Base-by-base conservation (phyloP, 2,329 filamentous ascomycete genomes). In the Beauveria bassiana region DNA sequence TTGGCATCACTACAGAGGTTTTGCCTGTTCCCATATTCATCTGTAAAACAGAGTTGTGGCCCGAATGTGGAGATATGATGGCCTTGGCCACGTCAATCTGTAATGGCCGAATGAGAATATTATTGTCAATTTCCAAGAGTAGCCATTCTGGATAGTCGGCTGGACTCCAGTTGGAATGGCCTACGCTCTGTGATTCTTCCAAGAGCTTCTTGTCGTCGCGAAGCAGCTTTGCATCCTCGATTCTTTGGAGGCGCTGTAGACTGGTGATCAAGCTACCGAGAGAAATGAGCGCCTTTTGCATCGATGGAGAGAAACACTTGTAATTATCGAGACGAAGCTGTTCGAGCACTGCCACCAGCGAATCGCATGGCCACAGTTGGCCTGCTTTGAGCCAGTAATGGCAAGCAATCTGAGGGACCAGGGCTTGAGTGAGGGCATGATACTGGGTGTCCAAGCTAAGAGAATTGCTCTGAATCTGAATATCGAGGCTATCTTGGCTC, bases 21-120 rank as follows among this genome's bases (percentile, higher is more conserved):
- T 86, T 86, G 0, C 83, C 80, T 73, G 86, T 79, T 0, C 86
- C 86, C 86, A 89, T 89, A 63, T 87, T 85, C 71, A 89, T 79
- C 64, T 89, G 86, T 1, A 88, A 65, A 0, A 88, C 83, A 0
- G 84, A 84, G 63, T 87, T 88, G 0, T 71, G 64, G 0, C 74
- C 72, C 0, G 81, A 83, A 0, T 66, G 61, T 0, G 86, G 86
- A 0, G 72, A 72, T 1, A 86, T 84, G 20, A 83, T 90, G 0
- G 84, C 82, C 1, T 74, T 65, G 0, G 87, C 86, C 7, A 90
- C 86, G 5, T 85, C 77, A 0, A 87, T 76, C 65, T 90, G 87
- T 3, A 82, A 80, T 0, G 77, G 73, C 0, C 87, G 80, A 58
- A 90, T 84, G 31, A 86, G 74, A 2, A 90, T 70, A 62, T 88